Conservation (phyloP, 352 stramenopile genomes). For the Globisporangium apiculatum region DNA sequence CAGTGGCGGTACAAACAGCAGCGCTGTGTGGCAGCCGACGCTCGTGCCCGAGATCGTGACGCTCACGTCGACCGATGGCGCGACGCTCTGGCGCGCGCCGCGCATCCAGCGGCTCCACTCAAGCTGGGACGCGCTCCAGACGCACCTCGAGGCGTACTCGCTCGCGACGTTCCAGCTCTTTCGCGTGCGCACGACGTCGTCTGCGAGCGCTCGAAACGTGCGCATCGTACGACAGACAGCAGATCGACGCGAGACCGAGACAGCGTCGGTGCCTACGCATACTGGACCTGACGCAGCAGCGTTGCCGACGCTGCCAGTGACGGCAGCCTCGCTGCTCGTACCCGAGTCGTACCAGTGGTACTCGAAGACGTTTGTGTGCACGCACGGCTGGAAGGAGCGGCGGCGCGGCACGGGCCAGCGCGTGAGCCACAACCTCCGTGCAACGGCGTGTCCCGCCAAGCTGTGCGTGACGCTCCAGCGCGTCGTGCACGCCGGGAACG, state of each 20-base stretch:
- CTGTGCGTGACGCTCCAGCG: slow-evolving; percentile 66
- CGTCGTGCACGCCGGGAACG: slow-evolving; percentile 14
- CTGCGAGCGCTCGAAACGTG: slow-evolving; percentile 49
- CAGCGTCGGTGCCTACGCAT: not conserved
- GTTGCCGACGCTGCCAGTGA: not conserved
- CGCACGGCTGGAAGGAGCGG: slow-evolving; percentile 68
- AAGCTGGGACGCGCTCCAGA: slow-evolving; percentile 51
- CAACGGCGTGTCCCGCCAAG: slow-evolving; percentile 59
- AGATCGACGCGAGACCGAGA: slow-evolving; percentile 14
- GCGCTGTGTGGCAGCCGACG: slow-evolving; percentile 5
- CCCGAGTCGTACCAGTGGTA: slow-evolving; percentile 65
- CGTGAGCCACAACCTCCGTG: slow-evolving; percentile 59
- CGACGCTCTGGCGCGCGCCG: slow-evolving; percentile 37
- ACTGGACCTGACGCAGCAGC: not conserved
- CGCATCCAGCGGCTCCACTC: slow-evolving; percentile 38
- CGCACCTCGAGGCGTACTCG: slow-evolving; percentile 55
- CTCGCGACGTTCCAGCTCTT: slow-evolving; percentile 60
- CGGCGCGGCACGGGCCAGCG: slow-evolving; percentile 62
- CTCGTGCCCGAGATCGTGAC: slow-evolving; percentile 10
- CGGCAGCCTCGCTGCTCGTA: slow-evolving; percentile 23
- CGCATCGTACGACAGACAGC: slow-evolving; percentile 44
- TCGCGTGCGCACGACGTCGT: slow-evolving; percentile 70
- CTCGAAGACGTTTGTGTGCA: slow-evolving; percentile 77
- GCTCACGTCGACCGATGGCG: slow-evolving; percentile 19
- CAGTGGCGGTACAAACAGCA: not conserved